These are phyloP conservation scores for Sporothrix pallida DNA, from an alignment of 2,329 filamentous ascomycete species.

Conservation along the genomic window DNA sequence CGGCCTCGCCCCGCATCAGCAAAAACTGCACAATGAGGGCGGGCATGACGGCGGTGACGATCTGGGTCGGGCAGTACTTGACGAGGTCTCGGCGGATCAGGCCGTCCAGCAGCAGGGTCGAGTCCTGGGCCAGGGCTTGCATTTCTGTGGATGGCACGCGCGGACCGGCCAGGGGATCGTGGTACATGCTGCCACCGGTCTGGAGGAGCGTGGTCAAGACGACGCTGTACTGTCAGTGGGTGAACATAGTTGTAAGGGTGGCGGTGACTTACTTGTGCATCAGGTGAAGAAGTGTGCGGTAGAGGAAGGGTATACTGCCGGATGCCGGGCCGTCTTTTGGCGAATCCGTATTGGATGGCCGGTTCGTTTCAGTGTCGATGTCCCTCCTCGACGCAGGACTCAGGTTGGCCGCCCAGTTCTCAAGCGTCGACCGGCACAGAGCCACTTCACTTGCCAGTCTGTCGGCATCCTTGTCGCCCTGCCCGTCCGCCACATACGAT, in stretches of 20 bases:
- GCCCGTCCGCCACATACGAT: neutral
- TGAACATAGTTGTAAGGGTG: too few relatives aligned
- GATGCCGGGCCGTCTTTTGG: too few relatives aligned
- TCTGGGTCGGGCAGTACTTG: neutral
- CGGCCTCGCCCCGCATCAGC: too few relatives aligned
- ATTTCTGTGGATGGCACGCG: slow-evolving; percentile 1
- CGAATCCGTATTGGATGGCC: too few relatives aligned
- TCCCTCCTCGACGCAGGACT: neutral
- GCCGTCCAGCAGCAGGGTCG: neutral
- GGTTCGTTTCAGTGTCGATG: neutral
- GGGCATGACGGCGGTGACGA: neutral
- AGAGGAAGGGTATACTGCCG: neutral
- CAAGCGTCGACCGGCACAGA: neutral
- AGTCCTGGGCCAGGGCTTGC: neutral
- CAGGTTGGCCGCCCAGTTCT: neutral
- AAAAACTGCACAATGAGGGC: neutral
- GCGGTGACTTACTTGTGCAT: neutral
- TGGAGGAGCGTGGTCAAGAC: neutral
- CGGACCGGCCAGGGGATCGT: neutral
- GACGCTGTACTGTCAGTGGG: neutral
- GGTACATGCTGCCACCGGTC: neutral
- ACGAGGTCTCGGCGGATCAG: neutral
- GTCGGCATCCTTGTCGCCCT: neutral
- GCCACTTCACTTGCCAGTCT: neutral
- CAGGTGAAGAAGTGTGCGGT: neutral